phyloP scores from a whole-genome alignment of 371 early-diverging fungal genomes.

The Chytridium lagenaria region DNA sequence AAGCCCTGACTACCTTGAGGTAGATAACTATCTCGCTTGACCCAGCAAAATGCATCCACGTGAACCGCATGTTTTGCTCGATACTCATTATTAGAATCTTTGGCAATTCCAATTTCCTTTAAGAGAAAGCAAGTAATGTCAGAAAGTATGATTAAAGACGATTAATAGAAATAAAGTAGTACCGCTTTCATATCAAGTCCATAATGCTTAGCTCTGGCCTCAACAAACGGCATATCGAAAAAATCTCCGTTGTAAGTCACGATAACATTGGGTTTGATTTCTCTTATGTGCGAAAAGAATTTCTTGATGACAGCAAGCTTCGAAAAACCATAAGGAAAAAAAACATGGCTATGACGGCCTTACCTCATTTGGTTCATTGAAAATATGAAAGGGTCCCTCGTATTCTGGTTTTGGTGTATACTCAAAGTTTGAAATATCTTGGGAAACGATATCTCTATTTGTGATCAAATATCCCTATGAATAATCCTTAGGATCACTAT shows the following conservation, averaged over 20 bases:
- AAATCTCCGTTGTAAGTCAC: constrained; percentile 99
- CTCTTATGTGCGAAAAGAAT: constrained; percentile 93
- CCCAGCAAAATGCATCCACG: constrained; percentile 99
- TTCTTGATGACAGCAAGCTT: constrained; percentile 70
- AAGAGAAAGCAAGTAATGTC: too few relatives aligned
- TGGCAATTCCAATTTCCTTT: constrained; percentile 85
- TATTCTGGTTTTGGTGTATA: constrained; percentile 98
- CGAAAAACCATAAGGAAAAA: neutral
- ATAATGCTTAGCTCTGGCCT: constrained; percentile 80
- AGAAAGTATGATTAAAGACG: constrained; percentile 11
- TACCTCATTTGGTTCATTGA: constrained; percentile 94
- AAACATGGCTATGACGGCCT: neutral
- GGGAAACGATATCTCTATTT: constrained; percentile 95
- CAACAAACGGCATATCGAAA: constrained; percentile 99
- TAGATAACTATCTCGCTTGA: constrained; percentile 98
- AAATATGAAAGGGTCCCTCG: constrained; percentile 94
- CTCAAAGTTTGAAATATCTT: constrained; percentile 98
- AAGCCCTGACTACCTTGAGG: constrained; percentile 99
- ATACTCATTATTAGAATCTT: constrained; percentile 84
- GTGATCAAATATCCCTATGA: constrained; percentile 95
- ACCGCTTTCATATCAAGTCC: constrained; percentile 80
- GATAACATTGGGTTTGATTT: constrained; percentile 88
- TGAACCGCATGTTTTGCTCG: constrained; percentile 90
- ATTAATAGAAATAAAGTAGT: neutral
- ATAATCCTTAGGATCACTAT: too few relatives aligned